phyloP scores from a whole-genome alignment of 2,329 filamentous ascomycete species.

The Alternaria sp. region DNA sequence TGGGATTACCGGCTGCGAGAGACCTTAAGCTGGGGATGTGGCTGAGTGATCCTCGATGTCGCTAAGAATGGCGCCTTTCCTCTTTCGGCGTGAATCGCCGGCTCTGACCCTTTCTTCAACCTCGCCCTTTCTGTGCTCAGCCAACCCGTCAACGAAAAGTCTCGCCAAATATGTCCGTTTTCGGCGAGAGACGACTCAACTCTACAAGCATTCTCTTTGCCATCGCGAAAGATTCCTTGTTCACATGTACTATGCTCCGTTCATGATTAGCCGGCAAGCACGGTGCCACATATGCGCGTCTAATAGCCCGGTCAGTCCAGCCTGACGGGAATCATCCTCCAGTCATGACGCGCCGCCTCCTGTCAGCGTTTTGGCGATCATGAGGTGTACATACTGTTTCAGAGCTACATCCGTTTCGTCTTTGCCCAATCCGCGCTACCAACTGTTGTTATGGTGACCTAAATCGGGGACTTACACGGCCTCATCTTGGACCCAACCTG shows the following conservation, averaged over 20 bases:
- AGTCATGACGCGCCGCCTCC: conserved; percentile 11
- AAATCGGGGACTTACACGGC: conserved; percentile 34
- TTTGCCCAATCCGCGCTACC: conserved; percentile 13
- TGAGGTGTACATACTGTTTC: conserved; percentile 1
- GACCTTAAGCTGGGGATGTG: conserved; percentile 1
- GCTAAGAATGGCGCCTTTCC: background rate
- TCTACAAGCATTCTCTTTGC: background rate
- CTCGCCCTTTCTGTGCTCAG: conserved; percentile 2
- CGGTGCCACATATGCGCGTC: conserved; percentile 2
- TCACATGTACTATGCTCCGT: background rate
- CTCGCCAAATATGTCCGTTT: background rate
- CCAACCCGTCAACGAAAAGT: background rate
- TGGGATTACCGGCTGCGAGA: background rate
- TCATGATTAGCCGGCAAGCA: background rate
- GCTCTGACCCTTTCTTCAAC: background rate
- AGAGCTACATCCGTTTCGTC: conserved; percentile 8
- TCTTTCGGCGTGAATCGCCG: background rate
- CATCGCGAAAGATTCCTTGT: conserved; percentile 1
- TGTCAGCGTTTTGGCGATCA: conserved; percentile 18
- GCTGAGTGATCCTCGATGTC: conserved; percentile 5
- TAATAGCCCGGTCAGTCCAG: conserved; percentile 2
- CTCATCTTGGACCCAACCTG: conserved; percentile 9
- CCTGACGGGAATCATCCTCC: conserved; percentile 9
- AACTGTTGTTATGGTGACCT: conserved; percentile 12
- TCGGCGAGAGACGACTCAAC: background rate